These are phyloP conservation scores for Epicoccum nigrum DNA, from an alignment of 2,329 filamentous ascomycete species.

Conservation along the genomic window DNA sequence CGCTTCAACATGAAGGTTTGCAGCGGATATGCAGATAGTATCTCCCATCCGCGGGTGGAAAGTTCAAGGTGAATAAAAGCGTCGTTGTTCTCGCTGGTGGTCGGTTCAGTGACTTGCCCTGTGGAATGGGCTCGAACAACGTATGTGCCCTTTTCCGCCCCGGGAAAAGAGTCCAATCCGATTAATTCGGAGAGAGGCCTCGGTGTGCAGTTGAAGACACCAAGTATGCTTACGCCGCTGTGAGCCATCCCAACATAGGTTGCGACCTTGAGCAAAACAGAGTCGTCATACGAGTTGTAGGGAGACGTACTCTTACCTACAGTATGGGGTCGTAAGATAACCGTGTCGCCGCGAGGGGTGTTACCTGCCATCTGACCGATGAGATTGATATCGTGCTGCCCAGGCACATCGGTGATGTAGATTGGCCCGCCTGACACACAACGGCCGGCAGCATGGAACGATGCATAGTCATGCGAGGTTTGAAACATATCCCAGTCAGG, in stretches of 20 bases:
- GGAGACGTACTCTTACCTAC: constrained; percentile 74
- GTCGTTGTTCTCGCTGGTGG: constrained; percentile 54
- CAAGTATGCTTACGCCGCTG: constrained; percentile 77
- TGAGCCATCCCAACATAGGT: constrained; percentile 73
- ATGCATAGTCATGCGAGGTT: constrained; percentile 71
- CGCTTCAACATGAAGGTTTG: constrained; percentile 57
- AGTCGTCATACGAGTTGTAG: constrained; percentile 78
- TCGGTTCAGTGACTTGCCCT: constrained; percentile 64
- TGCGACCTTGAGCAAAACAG: constrained; percentile 75
- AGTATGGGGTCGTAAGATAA: constrained; percentile 79
- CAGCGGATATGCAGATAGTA: constrained; percentile 76
- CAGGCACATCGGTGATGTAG: constrained; percentile 91
- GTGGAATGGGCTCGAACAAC: constrained; percentile 75
- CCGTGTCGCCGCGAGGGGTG: constrained; percentile 73
- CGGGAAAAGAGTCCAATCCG: constrained; percentile 74
- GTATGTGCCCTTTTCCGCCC: constrained; percentile 67
- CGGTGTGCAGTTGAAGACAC: constrained; percentile 80
- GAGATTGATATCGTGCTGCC: constrained; percentile 75
- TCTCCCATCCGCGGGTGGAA: constrained; percentile 73
- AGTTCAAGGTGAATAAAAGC: constrained; percentile 68
- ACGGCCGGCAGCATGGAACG: constrained; percentile 87
- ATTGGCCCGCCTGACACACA: constrained; percentile 91
- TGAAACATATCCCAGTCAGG: constrained; percentile 86
- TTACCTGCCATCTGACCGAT: constrained; percentile 81
- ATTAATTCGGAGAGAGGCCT: constrained; percentile 71